Evolutionary conservation across 2,329 filamentous ascomycete genomes (phyloP).

Genomic region (Didymella pinodella): DNA sequence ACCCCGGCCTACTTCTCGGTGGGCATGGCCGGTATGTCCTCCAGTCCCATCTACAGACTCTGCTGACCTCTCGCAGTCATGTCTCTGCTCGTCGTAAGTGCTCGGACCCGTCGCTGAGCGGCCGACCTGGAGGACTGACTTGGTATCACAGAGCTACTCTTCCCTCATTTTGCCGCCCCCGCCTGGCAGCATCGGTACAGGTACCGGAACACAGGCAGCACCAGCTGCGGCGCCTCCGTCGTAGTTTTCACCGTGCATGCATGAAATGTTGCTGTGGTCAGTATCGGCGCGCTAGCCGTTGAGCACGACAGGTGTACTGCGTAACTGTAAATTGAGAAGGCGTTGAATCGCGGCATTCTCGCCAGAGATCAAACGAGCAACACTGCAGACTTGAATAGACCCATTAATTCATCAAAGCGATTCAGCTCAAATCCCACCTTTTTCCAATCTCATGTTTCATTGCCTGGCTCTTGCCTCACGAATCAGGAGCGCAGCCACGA

Average conservation of each 20-base stretch:
- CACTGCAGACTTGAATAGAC: constrained; percentile 5
- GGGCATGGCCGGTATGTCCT: constrained; percentile 75
- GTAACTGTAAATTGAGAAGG: constrained; percentile 26
- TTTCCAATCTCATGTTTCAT: constrained; percentile 8
- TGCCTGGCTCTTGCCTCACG: constrained; percentile 12
- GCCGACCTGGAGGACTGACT: constrained; percentile 19
- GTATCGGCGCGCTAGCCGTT: constrained; percentile 18
- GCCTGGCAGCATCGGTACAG: constrained; percentile 42
- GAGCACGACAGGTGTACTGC: constrained; percentile 25
- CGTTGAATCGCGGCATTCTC: background rate
- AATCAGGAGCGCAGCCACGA: constrained; percentile 11
- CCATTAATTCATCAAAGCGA: constrained; percentile 10
- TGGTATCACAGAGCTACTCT: constrained; percentile 61
- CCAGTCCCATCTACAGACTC: background rate
- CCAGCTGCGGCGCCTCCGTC: constrained; percentile 58
- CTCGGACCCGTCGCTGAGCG: constrained; percentile 2
- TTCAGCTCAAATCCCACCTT: background rate
- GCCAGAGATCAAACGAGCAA: background rate
- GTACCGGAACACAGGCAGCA: constrained; percentile 58
- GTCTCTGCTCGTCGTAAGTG: constrained; percentile 57
- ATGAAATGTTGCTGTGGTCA: constrained; percentile 13
- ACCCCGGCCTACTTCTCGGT: constrained; percentile 80
- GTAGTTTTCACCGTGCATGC: constrained; percentile 30
- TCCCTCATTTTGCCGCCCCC: constrained; percentile 70
- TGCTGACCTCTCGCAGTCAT: constrained; percentile 46